phyloP scores from a whole-genome alignment of 768 basidiomycete genomes.

The Boletus pseudo-olivaceus region DNA sequence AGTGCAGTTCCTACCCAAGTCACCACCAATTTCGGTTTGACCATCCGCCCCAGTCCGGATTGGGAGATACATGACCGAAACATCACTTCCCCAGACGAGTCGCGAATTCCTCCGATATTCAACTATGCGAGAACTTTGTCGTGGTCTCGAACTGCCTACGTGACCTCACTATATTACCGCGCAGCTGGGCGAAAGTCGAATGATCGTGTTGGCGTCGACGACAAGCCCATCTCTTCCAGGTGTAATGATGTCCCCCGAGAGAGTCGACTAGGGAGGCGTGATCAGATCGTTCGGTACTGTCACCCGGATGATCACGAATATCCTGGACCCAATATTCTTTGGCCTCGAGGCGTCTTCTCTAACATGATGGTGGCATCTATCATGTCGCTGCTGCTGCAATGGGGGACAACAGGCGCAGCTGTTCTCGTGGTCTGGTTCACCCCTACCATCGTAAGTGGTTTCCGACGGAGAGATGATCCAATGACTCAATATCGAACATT shows the following conservation, averaged over 20 bases:
- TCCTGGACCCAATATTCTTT: not conserved
- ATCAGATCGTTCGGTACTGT: slow-evolving; percentile 24
- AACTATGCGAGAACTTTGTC: slow-evolving; percentile 22
- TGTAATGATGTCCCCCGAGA: slow-evolving; percentile 1
- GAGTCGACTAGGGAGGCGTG: slow-evolving; percentile 17
- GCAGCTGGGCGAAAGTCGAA: slow-evolving; percentile 12
- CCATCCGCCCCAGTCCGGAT: slow-evolving; percentile 10
- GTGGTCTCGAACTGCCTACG: slow-evolving; percentile 20
- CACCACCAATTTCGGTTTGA: slow-evolving; percentile 11
- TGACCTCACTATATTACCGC: slow-evolving; percentile 15
- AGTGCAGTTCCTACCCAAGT: not conserved
- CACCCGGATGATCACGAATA: not conserved
- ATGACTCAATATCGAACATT: not conserved
- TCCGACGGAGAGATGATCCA: not conserved
- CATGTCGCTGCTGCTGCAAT: slow-evolving; percentile 31
- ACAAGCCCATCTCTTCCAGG: not conserved
- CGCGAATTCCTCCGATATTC: slow-evolving; percentile 22
- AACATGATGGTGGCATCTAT: slow-evolving; percentile 31
- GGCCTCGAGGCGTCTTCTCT: slow-evolving; percentile 23
- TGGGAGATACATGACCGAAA: not conserved
- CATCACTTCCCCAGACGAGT: slow-evolving; percentile 22
- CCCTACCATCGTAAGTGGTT: slow-evolving; percentile 26
- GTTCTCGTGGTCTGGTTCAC: slow-evolving; percentile 28
- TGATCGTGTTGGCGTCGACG: slow-evolving; percentile 1
- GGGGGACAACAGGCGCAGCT: slow-evolving; percentile 31